Percentiles rank a stretch among this genome's conserved stretches.
These are phyloP conservation scores for Heimioporus sp. DNA, from an alignment of 768 basidiomycete genomes.

Conservation along the genomic window DNA sequence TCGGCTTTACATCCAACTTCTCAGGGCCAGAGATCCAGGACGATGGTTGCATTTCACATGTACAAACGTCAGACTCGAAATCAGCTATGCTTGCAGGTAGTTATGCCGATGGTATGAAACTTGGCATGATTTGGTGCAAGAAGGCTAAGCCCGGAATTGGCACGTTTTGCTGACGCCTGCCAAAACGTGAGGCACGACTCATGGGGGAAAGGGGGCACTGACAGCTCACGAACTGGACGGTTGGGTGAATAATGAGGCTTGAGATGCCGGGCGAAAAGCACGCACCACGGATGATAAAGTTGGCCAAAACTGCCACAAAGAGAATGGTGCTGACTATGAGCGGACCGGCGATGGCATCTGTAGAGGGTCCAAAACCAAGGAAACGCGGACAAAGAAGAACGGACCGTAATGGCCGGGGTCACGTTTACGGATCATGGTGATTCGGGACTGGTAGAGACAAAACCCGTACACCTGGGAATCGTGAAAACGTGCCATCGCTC, in stretches of 20 bases:
- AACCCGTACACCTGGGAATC: slow-evolving; percentile 75
- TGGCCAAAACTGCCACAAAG: slow-evolving; percentile 84
- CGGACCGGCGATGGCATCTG: slow-evolving; percentile 84
- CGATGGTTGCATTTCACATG: no score
- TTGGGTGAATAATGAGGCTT: slow-evolving; percentile 4
- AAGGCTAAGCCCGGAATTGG: slow-evolving; percentile 30
- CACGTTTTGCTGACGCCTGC: slow-evolving; percentile 25
- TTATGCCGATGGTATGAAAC: slow-evolving; percentile 17
- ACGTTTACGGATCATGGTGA: slow-evolving; percentile 86
- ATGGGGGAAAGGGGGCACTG: slow-evolving; percentile 14
- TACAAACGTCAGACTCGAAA: no score
- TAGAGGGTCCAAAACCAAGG: background rate
- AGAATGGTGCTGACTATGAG: slow-evolving; percentile 77
- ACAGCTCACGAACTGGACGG: slow-evolving; percentile 59
- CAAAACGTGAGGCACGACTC: background rate
- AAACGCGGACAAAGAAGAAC: background rate
- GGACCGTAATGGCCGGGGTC: slow-evolving; percentile 89
- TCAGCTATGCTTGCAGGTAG: background rate
- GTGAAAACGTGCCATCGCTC: background rate
- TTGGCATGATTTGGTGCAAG: slow-evolving; percentile 20
- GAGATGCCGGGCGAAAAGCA: slow-evolving; percentile 7
- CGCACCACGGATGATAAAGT: slow-evolving; percentile 85
- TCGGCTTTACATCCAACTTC: no score
- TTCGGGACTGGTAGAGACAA: slow-evolving; percentile 78
- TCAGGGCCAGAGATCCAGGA: no score